phyloP scores from a whole-genome alignment of 495 filamentous ascomycete genomes.

The Parathielavia appendiculata region DNA sequence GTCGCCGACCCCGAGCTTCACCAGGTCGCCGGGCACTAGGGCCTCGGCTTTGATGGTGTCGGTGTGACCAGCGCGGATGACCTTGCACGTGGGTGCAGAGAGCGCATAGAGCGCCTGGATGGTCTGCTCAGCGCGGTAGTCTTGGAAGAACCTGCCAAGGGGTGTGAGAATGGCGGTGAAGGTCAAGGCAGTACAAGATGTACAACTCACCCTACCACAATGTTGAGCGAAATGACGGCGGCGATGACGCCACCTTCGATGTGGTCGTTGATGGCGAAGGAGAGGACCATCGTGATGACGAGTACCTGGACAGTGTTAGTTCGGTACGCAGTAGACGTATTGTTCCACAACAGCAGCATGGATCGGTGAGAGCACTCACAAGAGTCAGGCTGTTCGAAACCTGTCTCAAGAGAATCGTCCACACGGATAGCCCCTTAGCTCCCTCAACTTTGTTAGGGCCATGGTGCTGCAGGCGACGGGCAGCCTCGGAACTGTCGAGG shows the following conservation, averaged over 20 bases:
- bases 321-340: not conserved
- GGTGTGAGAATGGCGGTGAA: not conserved
- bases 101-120: constrained; percentile 75
- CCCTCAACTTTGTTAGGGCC: constrained; percentile 50
- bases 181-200: too few relatives aligned
- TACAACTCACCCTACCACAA: constrained; percentile 49
- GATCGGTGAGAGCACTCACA: constrained; percentile 12
- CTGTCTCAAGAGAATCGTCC: constrained; percentile 53
- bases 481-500: constrained; percentile 37
- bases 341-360: not conserved
- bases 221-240: constrained; percentile 78
- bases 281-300: constrained; percentile 76
- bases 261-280: constrained; percentile 72
- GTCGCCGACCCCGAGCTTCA: constrained; percentile 73
- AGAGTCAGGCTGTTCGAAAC: constrained; percentile 49
- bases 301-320: constrained; percentile 52
- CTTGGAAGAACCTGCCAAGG: constrained; percentile 64
- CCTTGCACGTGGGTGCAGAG: constrained; percentile 72
- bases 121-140: constrained; percentile 81
- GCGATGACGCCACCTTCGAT: constrained; percentile 82
- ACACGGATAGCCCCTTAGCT: constrained; percentile 47
- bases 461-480: constrained; percentile 42
- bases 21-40: constrained; percentile 73
- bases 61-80: constrained; percentile 61
- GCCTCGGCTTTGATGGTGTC: constrained; percentile 57